Evolutionary conservation across 768 basidiomycete species (phyloP), one percentile per base, ranked within the genome.

Genomic region (Amanita pseudoporphyria): DNA sequence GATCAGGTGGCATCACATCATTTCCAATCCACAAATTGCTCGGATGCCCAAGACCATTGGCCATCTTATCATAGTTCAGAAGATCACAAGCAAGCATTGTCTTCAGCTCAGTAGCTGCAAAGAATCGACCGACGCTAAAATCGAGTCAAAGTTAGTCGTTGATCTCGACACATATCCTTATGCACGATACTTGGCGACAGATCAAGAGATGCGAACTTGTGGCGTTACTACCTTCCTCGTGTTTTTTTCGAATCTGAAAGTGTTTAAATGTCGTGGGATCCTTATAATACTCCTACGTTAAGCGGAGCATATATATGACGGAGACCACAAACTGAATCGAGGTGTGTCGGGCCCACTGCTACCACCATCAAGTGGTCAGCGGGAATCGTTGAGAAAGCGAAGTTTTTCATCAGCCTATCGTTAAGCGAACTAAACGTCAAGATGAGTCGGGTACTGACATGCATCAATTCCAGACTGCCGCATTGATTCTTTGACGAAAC

Each of bases 401-500:
- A 68, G 51, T 73, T 71, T 36, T 65, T 58, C 35, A 67, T 26
- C 1, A 64, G 65, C 32, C 61, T 60, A 5, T 72, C 67, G 3
- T 55, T 47, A 33, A 71, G 52, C 36, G 47, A 52, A 40, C 13
- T 30, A 30, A 7, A 19, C 18, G 21, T 35, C 16, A 14, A 1
- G 56, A 31, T 50, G 56, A 28, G 28, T 7, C n/a, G 5, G 32
- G 40, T 9, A 57, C 67, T 16, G 53, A 70, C 69, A 21, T n/a
- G 56, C 48, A 19, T 53, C 57, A 33, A 68, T 19, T 0, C 63
- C 66, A 32, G 58, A 59, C 16, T 58, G 49, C 3, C 70, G 60
- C 38, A 60, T 59, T 1, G 66, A 67, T 47, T 74, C 74, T 30
- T 67, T 66, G 14, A 74, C 51, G 54, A 74, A 73, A 50, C 73